Evolutionary conservation across 805 yeast species (phyloP).

Genomic region (Pichia insulana): DNA sequence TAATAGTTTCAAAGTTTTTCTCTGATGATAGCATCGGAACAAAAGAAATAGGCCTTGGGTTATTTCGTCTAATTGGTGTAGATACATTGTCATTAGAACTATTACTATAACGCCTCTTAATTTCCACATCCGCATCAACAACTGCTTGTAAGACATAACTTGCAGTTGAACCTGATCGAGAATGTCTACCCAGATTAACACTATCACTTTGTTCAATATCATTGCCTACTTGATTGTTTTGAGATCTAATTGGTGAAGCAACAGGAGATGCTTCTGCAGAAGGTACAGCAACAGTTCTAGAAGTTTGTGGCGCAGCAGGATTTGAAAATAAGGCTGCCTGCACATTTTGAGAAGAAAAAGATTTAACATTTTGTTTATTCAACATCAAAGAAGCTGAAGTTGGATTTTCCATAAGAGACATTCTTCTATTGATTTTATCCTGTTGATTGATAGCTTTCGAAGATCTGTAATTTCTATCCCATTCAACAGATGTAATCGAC

Average conservation of each 20-base stretch:
- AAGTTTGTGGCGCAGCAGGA: conserved; percentile 63
- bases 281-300: conserved; percentile 30
- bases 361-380: conserved; percentile 24
- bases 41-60: conserved; percentile 29
- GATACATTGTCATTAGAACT: conserved; percentile 14
- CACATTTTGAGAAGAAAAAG: conserved; percentile 33
- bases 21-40: conserved; percentile 19
- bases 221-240: not conserved
- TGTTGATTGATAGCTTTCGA: conserved; percentile 22
- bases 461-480: conserved; percentile 62
- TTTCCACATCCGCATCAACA: conserved; percentile 48
- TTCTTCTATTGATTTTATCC: conserved; percentile 28
- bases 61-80: conserved; percentile 11
- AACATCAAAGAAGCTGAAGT: conserved; percentile 33
- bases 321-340: conserved; percentile 34
- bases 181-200: conserved; percentile 5
- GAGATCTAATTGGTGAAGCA: conserved; percentile 17
- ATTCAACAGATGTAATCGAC: conserved; percentile 78
- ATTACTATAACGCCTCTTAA: conserved; percentile 26
- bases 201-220: not conserved
- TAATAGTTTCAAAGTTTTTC: conserved; percentile 33
- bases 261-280: conserved; percentile 23
- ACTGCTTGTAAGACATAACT: conserved; percentile 66
- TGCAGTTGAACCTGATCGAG: conserved; percentile 41
- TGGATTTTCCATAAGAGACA: conserved; percentile 37